phyloP scores from a whole-genome alignment of 2,329 filamentous ascomycete species.

The Zymoseptoria pseudotritici region DNA sequence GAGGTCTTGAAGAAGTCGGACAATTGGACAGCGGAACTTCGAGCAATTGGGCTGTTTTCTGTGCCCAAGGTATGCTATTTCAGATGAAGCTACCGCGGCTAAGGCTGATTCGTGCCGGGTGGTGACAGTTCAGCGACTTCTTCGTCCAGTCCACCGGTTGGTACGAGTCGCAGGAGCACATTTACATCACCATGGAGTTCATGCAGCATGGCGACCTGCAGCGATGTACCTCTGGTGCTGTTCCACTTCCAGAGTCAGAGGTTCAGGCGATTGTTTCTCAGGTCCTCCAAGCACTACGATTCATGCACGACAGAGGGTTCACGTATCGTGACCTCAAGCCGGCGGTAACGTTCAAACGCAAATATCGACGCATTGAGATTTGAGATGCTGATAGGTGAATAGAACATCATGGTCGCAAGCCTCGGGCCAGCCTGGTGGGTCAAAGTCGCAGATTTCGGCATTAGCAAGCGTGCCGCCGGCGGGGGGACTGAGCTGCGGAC shows the following conservation, averaged over 20 bases:
- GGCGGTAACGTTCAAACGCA: slow-evolving; percentile 5
- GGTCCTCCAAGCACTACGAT: slow-evolving; percentile 28
- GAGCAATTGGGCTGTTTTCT: no score
- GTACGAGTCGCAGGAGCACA: slow-evolving; percentile 25
- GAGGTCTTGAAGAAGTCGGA: no score
- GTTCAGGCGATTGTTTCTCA: slow-evolving; percentile 26
- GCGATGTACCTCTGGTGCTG: slow-evolving; percentile 16
- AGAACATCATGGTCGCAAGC: slow-evolving; percentile 29
- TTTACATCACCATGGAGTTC: slow-evolving; percentile 37
- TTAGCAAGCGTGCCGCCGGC: slow-evolving; percentile 20
- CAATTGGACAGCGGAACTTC: no score
- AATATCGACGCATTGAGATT: no score
- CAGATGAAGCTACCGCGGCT: no score
- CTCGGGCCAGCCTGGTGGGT: slow-evolving; percentile 31
- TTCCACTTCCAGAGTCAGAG: slow-evolving; percentile 21
- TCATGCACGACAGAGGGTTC: slow-evolving; percentile 32
- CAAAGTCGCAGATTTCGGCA: slow-evolving; percentile 36
- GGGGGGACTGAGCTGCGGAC: slow-evolving; percentile 1
- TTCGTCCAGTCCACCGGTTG: slow-evolving; percentile 31
- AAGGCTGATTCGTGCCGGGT: no score
- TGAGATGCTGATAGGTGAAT: no score
- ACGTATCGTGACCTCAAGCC: slow-evolving; percentile 35
- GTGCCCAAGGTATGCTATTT: no score
- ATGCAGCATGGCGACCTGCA: slow-evolving; percentile 30
- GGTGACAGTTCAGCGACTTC: slow-evolving; percentile 11